These are phyloP conservation scores for Podaxis mareebaensis DNA, from an alignment of 768 basidiomycete genomes.

Conservation along the genomic window DNA sequence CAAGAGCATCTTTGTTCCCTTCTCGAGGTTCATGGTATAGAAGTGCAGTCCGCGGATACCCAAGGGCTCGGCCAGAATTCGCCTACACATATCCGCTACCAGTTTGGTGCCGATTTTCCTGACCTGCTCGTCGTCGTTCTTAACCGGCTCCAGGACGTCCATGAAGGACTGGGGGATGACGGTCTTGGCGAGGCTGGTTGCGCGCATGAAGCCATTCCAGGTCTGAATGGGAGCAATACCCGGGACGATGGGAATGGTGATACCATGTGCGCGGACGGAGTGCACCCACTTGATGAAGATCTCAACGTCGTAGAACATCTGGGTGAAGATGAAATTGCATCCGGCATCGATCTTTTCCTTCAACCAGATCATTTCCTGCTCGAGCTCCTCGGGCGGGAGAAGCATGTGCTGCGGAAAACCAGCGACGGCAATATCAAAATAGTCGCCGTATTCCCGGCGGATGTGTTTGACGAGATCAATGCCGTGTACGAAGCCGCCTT, in stretches of 20 bases:
- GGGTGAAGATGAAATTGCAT: slow-evolving; percentile 93
- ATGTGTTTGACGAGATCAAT: slow-evolving; percentile 93
- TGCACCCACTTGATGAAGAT: slow-evolving; percentile 93
- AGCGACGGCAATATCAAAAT: slow-evolving; percentile 93
- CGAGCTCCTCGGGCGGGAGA: slow-evolving; percentile 72
- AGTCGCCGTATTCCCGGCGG: slow-evolving; percentile 77
- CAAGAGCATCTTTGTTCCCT: slow-evolving; percentile 91
- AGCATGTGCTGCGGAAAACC: slow-evolving; percentile 87
- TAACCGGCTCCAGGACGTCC: slow-evolving; percentile 80
- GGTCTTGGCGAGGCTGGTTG: slow-evolving; percentile 77
- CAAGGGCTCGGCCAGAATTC: slow-evolving; percentile 75
- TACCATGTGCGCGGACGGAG: slow-evolving; percentile 78
- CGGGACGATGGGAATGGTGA: slow-evolving; percentile 87
- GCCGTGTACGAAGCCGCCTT: slow-evolving; percentile 88
- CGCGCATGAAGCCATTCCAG: slow-evolving; percentile 91
- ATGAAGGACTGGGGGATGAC: slow-evolving; percentile 74
- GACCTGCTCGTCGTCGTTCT: slow-evolving; percentile 92
- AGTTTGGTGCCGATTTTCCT: slow-evolving; percentile 91
- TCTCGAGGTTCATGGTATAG: slow-evolving; percentile 98
- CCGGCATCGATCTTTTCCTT: slow-evolving; percentile 93
- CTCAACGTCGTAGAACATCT: slow-evolving; percentile 96
- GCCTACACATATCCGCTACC: slow-evolving; percentile 91
- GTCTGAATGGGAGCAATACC: slow-evolving; percentile 97
- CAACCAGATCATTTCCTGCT: slow-evolving; percentile 78
- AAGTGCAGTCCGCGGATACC: slow-evolving; percentile 92